Conservation (phyloP, 1,139 yeast genomes). For the Diutina scorzettiae region DNA sequence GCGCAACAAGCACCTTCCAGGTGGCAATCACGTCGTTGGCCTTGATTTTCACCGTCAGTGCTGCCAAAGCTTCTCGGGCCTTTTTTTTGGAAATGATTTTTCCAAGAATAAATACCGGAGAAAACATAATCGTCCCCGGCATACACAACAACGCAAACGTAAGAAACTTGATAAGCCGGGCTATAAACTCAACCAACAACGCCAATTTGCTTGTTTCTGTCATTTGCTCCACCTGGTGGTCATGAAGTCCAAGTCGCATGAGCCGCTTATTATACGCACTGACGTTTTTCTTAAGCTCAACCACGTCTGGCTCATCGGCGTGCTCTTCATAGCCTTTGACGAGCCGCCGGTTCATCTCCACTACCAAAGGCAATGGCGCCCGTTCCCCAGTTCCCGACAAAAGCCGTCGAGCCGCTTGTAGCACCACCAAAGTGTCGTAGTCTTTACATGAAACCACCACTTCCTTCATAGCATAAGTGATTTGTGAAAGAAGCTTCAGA, state of each 20-base stretch:
- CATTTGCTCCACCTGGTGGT: conserved; percentile 31
- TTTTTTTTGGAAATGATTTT: conserved; percentile 23
- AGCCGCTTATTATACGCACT: conserved; percentile 24
- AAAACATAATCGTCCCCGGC: conserved; percentile 33
- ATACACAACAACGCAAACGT: conserved; percentile 25
- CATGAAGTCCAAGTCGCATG: conserved; percentile 26
- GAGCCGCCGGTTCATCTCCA: conserved; percentile 33
- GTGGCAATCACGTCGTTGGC: conserved; percentile 36
- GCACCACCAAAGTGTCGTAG: conserved; percentile 21
- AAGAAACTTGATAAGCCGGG: conserved; percentile 20
- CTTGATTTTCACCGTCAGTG: conserved; percentile 30
- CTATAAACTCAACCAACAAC: conserved; percentile 17
- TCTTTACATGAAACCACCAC: conserved; percentile 24
- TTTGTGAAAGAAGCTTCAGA: conserved; percentile 14
- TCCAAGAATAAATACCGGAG: conserved; percentile 32
- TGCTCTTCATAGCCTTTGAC: conserved; percentile 29
- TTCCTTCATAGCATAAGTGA: conserved; percentile 19
- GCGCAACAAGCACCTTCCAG: conserved; percentile 35
- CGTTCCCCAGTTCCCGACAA: conserved; percentile 40
- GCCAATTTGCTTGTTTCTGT: conserved; percentile 17
- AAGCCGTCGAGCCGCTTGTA: conserved; percentile 29
- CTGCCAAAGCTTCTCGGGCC: conserved; percentile 31
- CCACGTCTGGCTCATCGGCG: conserved; percentile 24
- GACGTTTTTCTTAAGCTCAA: conserved; percentile 22
- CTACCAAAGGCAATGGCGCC: conserved; percentile 37